These are phyloP conservation scores for Calocera cornea DNA, from an alignment of 768 basidiomycete species.

Conservation along the genomic window DNA sequence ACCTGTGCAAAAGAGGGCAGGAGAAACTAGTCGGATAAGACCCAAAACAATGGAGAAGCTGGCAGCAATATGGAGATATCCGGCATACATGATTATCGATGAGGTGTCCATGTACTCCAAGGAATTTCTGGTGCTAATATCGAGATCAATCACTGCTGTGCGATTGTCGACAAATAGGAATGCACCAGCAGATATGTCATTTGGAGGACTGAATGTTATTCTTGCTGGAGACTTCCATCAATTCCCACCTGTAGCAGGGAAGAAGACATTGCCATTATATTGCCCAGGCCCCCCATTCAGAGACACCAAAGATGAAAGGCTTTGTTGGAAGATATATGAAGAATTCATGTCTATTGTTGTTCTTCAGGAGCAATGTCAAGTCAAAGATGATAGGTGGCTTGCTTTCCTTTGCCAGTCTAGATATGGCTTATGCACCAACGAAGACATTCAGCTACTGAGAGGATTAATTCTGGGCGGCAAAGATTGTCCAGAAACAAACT, in stretches of 20 bases:
- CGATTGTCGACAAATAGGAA: not conserved
- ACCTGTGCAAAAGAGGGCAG: constrained; percentile 1
- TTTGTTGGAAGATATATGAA: constrained; percentile 21
- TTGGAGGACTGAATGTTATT: too few relatives aligned
- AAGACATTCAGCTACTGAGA: constrained; percentile 19
- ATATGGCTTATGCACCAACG: constrained; percentile 17
- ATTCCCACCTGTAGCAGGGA: too few relatives aligned
- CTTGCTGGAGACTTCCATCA: too few relatives aligned
- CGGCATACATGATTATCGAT: constrained; percentile 26
- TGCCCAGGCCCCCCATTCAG: not conserved
- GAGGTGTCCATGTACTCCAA: constrained; percentile 29
- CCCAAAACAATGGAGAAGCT: not conserved
- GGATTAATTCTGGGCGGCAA: not conserved
- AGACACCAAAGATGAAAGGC: not conserved
- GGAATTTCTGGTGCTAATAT: constrained; percentile 17
- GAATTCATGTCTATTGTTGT: constrained; percentile 27
- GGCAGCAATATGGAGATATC: not conserved
- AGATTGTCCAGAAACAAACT: constrained; percentile 1
- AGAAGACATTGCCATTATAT: not conserved
- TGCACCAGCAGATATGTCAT: too few relatives aligned
- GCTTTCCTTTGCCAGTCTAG: constrained; percentile 22
- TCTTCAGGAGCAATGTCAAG: constrained; percentile 27
- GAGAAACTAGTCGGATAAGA: not conserved
- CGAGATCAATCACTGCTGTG: constrained; percentile 10
- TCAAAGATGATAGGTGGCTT: constrained; percentile 23